Evolutionary conservation across 139 green algal species (phyloP).

Genomic region (Closterium sp.): DNA sequence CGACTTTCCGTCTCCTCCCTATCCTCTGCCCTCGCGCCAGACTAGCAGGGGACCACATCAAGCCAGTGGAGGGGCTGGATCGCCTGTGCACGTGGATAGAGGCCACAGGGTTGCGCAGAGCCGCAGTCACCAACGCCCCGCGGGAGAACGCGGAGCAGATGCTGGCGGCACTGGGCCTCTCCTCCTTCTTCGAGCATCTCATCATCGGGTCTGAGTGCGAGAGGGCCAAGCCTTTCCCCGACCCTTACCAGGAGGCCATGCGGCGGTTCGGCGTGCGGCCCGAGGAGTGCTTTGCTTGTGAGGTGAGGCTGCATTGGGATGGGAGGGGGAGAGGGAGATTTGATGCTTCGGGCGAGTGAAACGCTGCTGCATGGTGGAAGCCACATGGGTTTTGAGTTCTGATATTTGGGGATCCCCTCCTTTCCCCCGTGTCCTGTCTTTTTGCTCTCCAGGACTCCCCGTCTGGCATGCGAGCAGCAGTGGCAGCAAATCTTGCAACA

Average conservation of each 20-base stretch:
- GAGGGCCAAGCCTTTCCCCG: conserved; percentile 70
- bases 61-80: conserved; percentile 59
- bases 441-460: conserved; percentile 15
- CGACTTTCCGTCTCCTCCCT: not conserved
- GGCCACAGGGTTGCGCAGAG: conserved; percentile 52
- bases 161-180: conserved; percentile 64
- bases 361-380: no score
- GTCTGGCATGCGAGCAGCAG: conserved; percentile 20
- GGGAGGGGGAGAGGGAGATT: not conserved
- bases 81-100: conserved; percentile 66
- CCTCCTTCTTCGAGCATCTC: conserved; percentile 62
- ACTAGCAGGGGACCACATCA: not conserved
- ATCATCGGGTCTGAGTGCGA: conserved; percentile 64
- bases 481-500: conserved; percentile 13
- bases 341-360: no score
- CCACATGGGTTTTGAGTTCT: no score
- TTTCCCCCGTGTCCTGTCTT: conserved; percentile 8
- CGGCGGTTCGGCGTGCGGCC: conserved; percentile 55
- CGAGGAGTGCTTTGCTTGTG: conserved; percentile 31
- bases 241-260: conserved; percentile 72
- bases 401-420: no score
- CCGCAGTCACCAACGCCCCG: conserved; percentile 80
- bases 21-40: not conserved
- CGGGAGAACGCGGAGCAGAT: conserved; percentile 74
- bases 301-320: conserved; percentile 14